Base-by-base conservation (phyloP, 768 basidiomycete species). In the Tricholoma furcatifolium region DNA sequence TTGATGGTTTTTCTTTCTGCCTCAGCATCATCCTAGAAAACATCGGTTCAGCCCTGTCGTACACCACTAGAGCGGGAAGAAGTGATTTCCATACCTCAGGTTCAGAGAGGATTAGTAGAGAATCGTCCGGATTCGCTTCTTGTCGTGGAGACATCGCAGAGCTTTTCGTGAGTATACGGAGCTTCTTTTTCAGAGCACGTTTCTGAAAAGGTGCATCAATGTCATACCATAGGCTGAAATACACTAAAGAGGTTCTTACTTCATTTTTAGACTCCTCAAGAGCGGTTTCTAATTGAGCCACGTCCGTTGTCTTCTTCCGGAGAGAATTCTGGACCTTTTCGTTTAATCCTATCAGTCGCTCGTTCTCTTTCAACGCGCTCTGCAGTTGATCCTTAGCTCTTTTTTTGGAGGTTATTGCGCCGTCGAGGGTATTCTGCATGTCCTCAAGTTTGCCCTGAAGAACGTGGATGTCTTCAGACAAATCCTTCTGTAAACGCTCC, bases 121-220 rank as follows among this genome's bases (percentile, higher is more conserved):
- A 62, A 34, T 59, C 59, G 5, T 62, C 59, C 6, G 56, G 48
- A 24, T 58, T 54, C 17, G 53, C 48, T 7, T 43, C 47, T 1
- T 23, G 7, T 17, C 4, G 12, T 6, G 10, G n/a, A 11, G 34
- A 46, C 35, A 20, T 59, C 17, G 14, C 20, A 15, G 35, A 48
- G 36, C 35, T 42, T 53, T 59, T 61, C 11, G 53, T 18, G 24
- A 61, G 49, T 12, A 46, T 43, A 7, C 32, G 41, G 24, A 61
- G 53, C 27, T 61, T 61, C 7, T 43, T 56, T 39, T 57, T 56
- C 15, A 57, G 23, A 9, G 54, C 9, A 15, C 21, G 44, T 43
- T 2, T 59, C 60, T 61, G 36, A 15, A 23, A 36, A 15, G 12
- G n/a, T 36, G 17, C 32, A 38, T 27, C 41, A 47, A 6, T 41